These are phyloP conservation scores for Graphilbum sp. DNA, from an alignment of 2,329 filamentous ascomycete genomes.

Conservation along the genomic window DNA sequence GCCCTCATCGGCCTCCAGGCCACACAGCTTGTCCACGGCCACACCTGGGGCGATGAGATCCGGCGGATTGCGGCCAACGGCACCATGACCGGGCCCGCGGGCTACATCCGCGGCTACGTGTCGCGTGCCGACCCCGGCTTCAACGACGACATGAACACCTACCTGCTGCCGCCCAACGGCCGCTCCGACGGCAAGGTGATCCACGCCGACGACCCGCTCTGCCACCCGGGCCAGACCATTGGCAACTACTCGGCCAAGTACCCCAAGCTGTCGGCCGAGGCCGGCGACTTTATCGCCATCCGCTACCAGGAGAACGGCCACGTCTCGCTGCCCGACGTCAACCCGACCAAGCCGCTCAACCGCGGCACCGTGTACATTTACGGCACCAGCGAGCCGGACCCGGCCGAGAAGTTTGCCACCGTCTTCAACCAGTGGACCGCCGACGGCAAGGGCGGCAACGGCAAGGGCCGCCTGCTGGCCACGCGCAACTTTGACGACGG, in stretches of 20 bases:
- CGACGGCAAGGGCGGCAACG: slow-evolving; percentile 67
- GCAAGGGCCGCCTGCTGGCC: slow-evolving; percentile 58
- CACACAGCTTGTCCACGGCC: slow-evolving; percentile 27
- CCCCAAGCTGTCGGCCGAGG: slow-evolving; percentile 42
- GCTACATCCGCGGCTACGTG: slow-evolving; percentile 59
- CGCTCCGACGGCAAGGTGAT: slow-evolving; percentile 30
- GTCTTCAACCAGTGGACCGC: slow-evolving; percentile 66
- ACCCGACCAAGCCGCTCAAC: slow-evolving; percentile 43
- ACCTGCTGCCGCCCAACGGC: slow-evolving; percentile 43
- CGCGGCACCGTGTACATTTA: slow-evolving; percentile 62
- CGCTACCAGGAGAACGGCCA: slow-evolving; percentile 64
- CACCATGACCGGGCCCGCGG: slow-evolving; percentile 50
- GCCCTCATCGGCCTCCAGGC: slow-evolving; percentile 1
- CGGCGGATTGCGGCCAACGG: slow-evolving; percentile 57
- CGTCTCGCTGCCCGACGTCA: slow-evolving; percentile 42
- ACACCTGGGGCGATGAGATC: slow-evolving; percentile 73
- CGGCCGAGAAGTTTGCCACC: slow-evolving; percentile 33
- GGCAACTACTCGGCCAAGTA: slow-evolving; percentile 39
- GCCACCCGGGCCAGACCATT: slow-evolving; percentile 45
- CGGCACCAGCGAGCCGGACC: slow-evolving; percentile 44
- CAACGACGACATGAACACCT: slow-evolving; percentile 40
- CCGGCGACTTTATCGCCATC: slow-evolving; percentile 50
- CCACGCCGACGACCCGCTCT: slow-evolving; percentile 37
- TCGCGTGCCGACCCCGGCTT: slow-evolving; percentile 38
- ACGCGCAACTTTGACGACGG: slow-evolving; percentile 78